Conservation (phyloP, 2,329 filamentous ascomycete genomes). For the Venturia oleaginea region DNA sequence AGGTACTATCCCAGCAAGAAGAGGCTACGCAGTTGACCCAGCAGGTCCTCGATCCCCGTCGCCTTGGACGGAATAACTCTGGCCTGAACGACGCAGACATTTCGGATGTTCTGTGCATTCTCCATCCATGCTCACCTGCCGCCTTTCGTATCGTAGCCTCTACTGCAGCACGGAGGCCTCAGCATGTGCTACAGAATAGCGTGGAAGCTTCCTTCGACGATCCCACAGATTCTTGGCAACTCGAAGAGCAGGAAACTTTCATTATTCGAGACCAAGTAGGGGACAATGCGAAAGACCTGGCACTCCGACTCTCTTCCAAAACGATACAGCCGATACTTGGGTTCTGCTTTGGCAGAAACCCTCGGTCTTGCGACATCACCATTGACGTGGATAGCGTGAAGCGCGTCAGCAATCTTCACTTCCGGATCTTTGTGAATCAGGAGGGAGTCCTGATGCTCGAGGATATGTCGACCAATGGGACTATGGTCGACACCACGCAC, state of each 20-base stretch:
- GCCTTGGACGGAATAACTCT: slow-evolving; percentile 70
- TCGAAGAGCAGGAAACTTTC: slow-evolving; percentile 37
- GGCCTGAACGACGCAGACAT: slow-evolving; percentile 75
- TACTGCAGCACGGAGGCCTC: slow-evolving; percentile 42
- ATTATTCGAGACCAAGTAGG: slow-evolving; percentile 41
- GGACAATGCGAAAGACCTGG: slow-evolving; percentile 49
- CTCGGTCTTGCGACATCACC: slow-evolving; percentile 59
- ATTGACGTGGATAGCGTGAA: slow-evolving; percentile 57
- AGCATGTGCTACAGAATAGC: slow-evolving; percentile 51
- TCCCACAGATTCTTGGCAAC: slow-evolving; percentile 22
- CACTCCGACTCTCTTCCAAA: slow-evolving; percentile 66
- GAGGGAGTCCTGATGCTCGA: slow-evolving; percentile 83
- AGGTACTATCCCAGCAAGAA: slow-evolving; percentile 8
- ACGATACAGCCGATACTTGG: slow-evolving; percentile 61
- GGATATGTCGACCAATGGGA: slow-evolving; percentile 94
- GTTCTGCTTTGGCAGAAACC: slow-evolving; percentile 80
- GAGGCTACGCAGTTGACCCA: slow-evolving; percentile 61
- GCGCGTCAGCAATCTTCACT: slow-evolving; percentile 89
- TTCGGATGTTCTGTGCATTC: slow-evolving; percentile 79
- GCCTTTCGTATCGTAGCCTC: slow-evolving; percentile 62
- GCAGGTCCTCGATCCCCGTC: slow-evolving; percentile 69
- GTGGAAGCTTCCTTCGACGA: slow-evolving; percentile 24
- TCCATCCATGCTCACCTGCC: slow-evolving; percentile 67
- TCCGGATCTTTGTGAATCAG: slow-evolving; percentile 84
- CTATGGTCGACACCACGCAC: slow-evolving; percentile 66